Evolutionary conservation across 2,329 filamentous ascomycete species (phyloP).

Genomic region (Penicillium sp.): DNA sequence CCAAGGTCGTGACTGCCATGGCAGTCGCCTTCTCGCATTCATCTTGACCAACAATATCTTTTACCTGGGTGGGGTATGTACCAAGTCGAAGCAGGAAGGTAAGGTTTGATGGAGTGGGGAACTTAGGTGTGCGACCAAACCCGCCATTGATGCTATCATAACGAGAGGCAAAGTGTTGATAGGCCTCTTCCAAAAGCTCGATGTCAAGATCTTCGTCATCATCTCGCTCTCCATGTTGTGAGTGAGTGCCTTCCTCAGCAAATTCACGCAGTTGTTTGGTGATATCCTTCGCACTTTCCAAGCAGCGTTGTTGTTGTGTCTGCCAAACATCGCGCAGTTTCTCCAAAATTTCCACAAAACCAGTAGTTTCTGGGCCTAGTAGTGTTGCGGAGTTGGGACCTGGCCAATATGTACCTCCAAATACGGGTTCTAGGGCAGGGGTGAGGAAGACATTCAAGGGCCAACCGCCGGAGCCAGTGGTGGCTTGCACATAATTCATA

Average conservation of each 20-base stretch:
- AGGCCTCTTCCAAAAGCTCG: constrained; percentile 89
- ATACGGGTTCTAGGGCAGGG: constrained; percentile 88
- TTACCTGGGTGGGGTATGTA: constrained; percentile 71
- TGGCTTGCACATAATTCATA: constrained; percentile 97
- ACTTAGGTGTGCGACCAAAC: constrained; percentile 82
- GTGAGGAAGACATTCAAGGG: constrained; percentile 97
- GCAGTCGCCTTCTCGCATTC: constrained; percentile 74
- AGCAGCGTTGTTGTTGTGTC: constrained; percentile 80
- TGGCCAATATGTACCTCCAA: constrained; percentile 96
- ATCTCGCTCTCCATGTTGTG: constrained; percentile 47
- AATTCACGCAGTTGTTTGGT: constrained; percentile 82
- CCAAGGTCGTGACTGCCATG: constrained; percentile 81
- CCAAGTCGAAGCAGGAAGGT: constrained; percentile 78
- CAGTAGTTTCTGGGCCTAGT: constrained; percentile 64
- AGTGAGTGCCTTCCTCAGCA: constrained; percentile 78
- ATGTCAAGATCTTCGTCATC: constrained; percentile 76
- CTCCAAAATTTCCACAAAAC: constrained; percentile 79
- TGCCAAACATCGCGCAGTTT: constrained; percentile 78
- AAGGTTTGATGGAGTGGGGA: constrained; percentile 84
- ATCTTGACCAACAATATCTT: constrained; percentile 82
- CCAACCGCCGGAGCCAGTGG: constrained; percentile 89
- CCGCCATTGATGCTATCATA: constrained; percentile 80
- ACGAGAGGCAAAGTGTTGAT: constrained; percentile 76
- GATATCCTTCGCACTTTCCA: constrained; percentile 82
- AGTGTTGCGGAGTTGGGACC: constrained; percentile 66